phyloP scores from a whole-genome alignment of 805 yeast species.

The Wickerhamiella parazyma region DNA sequence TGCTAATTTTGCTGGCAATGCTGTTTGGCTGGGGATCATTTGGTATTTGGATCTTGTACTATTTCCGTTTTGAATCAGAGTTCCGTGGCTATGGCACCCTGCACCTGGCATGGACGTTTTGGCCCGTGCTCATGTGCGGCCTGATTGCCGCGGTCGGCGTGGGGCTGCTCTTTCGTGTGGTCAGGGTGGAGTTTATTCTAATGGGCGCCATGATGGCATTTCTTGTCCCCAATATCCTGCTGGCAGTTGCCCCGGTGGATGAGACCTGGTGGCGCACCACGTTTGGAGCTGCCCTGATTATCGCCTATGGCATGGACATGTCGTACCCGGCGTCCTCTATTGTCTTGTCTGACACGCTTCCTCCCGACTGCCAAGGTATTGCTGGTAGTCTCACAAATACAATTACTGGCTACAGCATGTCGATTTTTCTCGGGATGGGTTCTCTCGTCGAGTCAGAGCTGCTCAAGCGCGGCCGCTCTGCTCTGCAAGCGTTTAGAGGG shows the following conservation, averaged over 20 bases:
- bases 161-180: slow-evolving; percentile 33
- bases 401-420: slow-evolving; percentile 56
- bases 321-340: slow-evolving; percentile 65
- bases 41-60: slow-evolving; percentile 60
- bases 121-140: slow-evolving; percentile 41
- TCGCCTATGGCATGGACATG: slow-evolving; percentile 65
- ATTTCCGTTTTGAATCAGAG: slow-evolving; percentile 38
- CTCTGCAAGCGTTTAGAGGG: slow-evolving; percentile 37
- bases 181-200: slow-evolving; percentile 39
- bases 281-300: slow-evolving; percentile 41
- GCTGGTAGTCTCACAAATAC: slow-evolving; percentile 65
- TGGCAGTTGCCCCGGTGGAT: slow-evolving; percentile 31
- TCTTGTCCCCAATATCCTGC: slow-evolving; percentile 34
- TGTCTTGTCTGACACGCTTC: slow-evolving; percentile 44
- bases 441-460: slow-evolving; percentile 25
- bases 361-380: slow-evolving; percentile 56
- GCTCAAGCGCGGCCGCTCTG: background rate
- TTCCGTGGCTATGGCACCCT: slow-evolving; percentile 38
- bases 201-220: slow-evolving; percentile 41
- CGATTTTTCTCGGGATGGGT: slow-evolving; percentile 57
- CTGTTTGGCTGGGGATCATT: slow-evolving; percentile 67
- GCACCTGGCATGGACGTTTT: slow-evolving; percentile 33
- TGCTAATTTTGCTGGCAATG: slow-evolving; percentile 33
- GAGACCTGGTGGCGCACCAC: slow-evolving; percentile 48
- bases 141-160: slow-evolving; percentile 40